Evolutionary conservation across 129 eudicot species (phyloP).

Genomic region (Flaveria ramosissima): DNA sequence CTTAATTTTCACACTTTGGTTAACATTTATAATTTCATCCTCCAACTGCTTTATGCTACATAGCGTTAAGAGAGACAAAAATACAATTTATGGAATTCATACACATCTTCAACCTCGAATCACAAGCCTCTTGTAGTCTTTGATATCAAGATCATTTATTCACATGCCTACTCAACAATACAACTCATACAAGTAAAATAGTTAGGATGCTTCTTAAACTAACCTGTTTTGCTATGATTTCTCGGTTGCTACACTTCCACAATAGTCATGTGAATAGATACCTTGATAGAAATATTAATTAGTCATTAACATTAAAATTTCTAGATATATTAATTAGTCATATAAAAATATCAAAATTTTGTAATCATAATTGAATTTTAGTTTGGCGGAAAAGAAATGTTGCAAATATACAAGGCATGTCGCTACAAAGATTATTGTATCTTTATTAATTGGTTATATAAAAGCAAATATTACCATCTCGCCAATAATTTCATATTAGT

Average conservation of each 20-base stretch:
- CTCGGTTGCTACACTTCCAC: background rate
- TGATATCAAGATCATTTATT: slow-evolving; percentile 12
- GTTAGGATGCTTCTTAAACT: slow-evolving; percentile 24
- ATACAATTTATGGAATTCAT: slow-evolving; percentile 8
- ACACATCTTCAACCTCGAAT: slow-evolving; percentile 22
- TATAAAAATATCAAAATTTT: background rate
- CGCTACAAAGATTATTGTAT: background rate
- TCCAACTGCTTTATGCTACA: background rate
- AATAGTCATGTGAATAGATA: background rate
- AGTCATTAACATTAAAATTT: background rate
- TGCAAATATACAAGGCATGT: slow-evolving; percentile 13
- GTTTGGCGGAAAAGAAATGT: slow-evolving; percentile 8
- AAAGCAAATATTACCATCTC: background rate
- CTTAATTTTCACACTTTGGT: slow-evolving; percentile 10
- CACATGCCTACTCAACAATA: slow-evolving; percentile 12
- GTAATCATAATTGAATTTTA: background rate
- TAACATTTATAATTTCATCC: slow-evolving; percentile 16
- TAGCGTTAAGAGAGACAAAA: background rate
- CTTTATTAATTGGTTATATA: slow-evolving; percentile 7
- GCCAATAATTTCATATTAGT: background rate
- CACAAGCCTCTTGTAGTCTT: slow-evolving; percentile 11
- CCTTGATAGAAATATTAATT: background rate
- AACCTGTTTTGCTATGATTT: slow-evolving; percentile 2
- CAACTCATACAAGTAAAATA: background rate
- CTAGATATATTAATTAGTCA: background rate